phyloP scores from a whole-genome alignment of 495 filamentous ascomycete species.

The Penicillium atrosanguineum region DNA sequence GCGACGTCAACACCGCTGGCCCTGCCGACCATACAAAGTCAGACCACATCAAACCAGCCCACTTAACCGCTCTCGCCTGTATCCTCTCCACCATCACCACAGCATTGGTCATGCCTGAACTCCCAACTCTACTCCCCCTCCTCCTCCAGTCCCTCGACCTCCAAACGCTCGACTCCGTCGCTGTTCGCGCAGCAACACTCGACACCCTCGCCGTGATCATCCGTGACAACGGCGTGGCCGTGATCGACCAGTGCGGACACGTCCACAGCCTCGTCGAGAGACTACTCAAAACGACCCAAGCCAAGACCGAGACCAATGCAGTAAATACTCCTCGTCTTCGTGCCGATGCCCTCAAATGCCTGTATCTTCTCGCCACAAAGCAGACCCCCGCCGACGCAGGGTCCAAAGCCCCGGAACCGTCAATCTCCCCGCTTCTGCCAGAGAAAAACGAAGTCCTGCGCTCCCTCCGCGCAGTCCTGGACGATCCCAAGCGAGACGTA shows the following conservation, averaged over 20 bases:
- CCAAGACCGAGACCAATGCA: constrained; percentile 5
- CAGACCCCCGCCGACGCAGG: constrained; percentile 25
- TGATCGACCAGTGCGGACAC: constrained; percentile 56
- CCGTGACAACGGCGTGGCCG: constrained; percentile 51
- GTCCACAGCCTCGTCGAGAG: constrained; percentile 57
- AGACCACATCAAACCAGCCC: constrained; percentile 54
- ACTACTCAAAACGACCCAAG: constrained; percentile 48
- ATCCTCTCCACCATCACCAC: constrained; percentile 62
- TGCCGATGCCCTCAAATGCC: constrained; percentile 52
- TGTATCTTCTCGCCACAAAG: constrained; percentile 51
- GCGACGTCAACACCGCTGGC: constrained; percentile 39
- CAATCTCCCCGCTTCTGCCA: constrained; percentile 52
- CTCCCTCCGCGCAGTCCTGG: constrained; percentile 51
- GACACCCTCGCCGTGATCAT: constrained; percentile 59
- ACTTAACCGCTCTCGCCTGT: constrained; percentile 64
- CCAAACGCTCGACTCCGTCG: constrained; percentile 41
- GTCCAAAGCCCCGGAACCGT: constrained; percentile 31
- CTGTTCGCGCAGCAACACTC: constrained; percentile 63
- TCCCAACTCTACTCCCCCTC: constrained; percentile 60
- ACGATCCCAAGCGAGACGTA: constrained; percentile 67
- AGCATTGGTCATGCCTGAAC: constrained; percentile 56
- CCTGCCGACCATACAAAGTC: constrained; percentile 9
- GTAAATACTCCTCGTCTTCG: constrained; percentile 47
- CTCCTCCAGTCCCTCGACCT: constrained; percentile 71
- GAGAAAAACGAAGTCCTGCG: constrained; percentile 56